These are phyloP conservation scores for Cucurbita pepo DNA, from an alignment of 306 rosid genomes.

Conservation along the genomic window DNA sequence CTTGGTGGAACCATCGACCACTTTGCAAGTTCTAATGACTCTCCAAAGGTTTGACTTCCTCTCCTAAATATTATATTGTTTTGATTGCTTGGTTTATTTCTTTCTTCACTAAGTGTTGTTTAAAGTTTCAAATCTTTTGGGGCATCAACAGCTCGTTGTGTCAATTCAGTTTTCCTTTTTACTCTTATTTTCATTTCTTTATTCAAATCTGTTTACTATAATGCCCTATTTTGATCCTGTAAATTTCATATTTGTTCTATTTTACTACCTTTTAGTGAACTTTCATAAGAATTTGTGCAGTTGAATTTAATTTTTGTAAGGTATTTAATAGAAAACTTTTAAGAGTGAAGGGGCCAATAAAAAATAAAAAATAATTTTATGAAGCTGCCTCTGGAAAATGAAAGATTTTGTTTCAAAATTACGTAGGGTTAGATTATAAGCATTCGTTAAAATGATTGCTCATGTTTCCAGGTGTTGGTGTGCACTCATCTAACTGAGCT, in stretches of 20 bases:
- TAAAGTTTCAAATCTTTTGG: not conserved
- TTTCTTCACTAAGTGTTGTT: too few relatives aligned
- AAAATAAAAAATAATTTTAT: not conserved
- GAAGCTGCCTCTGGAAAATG: not conserved
- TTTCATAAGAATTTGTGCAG: not conserved
- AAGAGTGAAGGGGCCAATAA: not conserved
- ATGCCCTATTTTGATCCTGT: not conserved
- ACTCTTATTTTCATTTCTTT: not conserved
- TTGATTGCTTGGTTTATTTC: not conserved
- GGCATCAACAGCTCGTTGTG: not conserved
- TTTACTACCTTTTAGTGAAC: not conserved
- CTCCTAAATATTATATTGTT: not conserved
- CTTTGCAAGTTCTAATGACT: slow-evolving; percentile 42
- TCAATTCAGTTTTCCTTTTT: not conserved
- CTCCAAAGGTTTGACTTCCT: slow-evolving; percentile 62
- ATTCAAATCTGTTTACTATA: not conserved
- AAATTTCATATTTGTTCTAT: not conserved
- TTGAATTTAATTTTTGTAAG: not conserved
- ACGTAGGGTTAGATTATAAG: not conserved
- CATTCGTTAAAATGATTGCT: not conserved
- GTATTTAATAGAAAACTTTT: not conserved
- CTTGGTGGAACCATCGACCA: slow-evolving; percentile 84
- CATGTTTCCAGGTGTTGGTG: slow-evolving; percentile 53
- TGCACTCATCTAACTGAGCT: slow-evolving; percentile 93
- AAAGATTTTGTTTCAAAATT: not conserved